phyloP scores from a whole-genome alignment of 2,329 filamentous ascomycete genomes.

The Talaromyces sp. region DNA sequence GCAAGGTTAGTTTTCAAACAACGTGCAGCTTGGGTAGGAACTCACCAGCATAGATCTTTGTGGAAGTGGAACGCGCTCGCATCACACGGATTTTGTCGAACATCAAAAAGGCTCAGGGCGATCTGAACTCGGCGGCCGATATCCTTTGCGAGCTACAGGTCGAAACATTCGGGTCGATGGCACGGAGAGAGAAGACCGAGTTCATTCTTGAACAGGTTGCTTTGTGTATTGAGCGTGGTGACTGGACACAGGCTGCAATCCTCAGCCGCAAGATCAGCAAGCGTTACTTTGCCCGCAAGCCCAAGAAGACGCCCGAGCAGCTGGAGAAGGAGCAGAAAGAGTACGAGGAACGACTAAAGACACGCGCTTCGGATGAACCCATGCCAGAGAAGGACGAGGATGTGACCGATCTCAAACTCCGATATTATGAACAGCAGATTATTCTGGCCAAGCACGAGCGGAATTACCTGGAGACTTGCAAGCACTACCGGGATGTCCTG shows the following conservation, averaged over 20 bases:
- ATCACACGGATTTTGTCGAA: constrained; percentile 92
- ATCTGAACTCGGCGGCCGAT: constrained; percentile 82
- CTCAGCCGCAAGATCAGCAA: constrained; percentile 96
- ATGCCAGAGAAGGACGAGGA: constrained; percentile 76
- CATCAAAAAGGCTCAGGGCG: constrained; percentile 95
- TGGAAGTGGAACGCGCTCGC: constrained; percentile 94
- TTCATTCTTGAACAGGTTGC: constrained; percentile 95
- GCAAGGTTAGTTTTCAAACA: constrained; percentile 58
- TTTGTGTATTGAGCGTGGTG: constrained; percentile 88
- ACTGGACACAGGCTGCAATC: constrained; percentile 94
- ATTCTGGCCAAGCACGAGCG: constrained; percentile 91
- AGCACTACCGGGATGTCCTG: constrained; percentile 93
- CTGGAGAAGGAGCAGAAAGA: constrained; percentile 87
- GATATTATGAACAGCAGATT: constrained; percentile 97
- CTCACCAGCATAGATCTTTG: constrained; percentile 66
- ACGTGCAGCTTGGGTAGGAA: neutral
- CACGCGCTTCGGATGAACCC: constrained; percentile 69
- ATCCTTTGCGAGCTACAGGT: constrained; percentile 97
- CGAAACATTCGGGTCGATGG: constrained; percentile 98
- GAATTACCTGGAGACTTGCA: constrained; percentile 97
- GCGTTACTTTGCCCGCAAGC: constrained; percentile 81
- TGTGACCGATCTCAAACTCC: constrained; percentile 91
- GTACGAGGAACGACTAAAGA: constrained; percentile 68
- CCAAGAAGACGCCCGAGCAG: constrained; percentile 84
- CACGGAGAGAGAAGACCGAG: constrained; percentile 93